These are phyloP conservation scores for Perilla frutescens DNA, from an alignment of 257 asterid species.

Conservation along the genomic window DNA sequence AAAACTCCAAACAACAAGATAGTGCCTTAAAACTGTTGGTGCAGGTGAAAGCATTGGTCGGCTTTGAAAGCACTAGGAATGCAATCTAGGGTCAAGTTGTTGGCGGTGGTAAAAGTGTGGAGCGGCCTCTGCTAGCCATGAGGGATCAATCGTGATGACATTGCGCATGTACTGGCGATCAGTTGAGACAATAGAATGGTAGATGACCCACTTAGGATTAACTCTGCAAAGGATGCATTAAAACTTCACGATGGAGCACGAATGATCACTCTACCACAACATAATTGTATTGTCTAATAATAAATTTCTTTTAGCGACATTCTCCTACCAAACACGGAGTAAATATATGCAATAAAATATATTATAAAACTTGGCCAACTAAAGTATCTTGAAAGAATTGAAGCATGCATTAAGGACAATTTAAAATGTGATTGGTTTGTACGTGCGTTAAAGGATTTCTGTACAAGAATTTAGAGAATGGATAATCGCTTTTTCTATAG, in stretches of 20 bases:
- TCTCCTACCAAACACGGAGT: neutral
- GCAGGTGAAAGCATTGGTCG: neutral
- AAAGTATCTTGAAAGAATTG: conserved; percentile 13
- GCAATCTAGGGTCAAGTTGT: conserved; percentile 46
- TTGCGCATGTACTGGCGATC: conserved; percentile 95
- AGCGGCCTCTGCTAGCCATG: conserved; percentile 90
- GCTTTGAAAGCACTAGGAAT: conserved; percentile 25
- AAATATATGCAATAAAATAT: neutral
- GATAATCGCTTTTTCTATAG: neutral
- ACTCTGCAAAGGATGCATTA: conserved; percentile 57
- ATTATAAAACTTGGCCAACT: neutral
- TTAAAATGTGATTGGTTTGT: neutral
- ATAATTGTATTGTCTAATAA: neutral
- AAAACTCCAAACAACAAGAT: conserved; percentile 7
- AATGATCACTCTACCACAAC: neutral
- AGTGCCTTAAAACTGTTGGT: conserved; percentile 20
- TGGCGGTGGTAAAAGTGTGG: conserved; percentile 87
- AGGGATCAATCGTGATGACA: conserved; percentile 82
- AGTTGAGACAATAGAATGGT: conserved; percentile 89
- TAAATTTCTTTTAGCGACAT: neutral
- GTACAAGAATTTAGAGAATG: neutral
- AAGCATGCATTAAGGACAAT: neutral
- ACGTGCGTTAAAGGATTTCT: neutral
- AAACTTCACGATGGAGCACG: neutral
- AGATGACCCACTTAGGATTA: conserved; percentile 89